Evolutionary conservation across 2,329 filamentous ascomycete species (phyloP).

Genomic region (Pseudomassariella vexata): DNA sequence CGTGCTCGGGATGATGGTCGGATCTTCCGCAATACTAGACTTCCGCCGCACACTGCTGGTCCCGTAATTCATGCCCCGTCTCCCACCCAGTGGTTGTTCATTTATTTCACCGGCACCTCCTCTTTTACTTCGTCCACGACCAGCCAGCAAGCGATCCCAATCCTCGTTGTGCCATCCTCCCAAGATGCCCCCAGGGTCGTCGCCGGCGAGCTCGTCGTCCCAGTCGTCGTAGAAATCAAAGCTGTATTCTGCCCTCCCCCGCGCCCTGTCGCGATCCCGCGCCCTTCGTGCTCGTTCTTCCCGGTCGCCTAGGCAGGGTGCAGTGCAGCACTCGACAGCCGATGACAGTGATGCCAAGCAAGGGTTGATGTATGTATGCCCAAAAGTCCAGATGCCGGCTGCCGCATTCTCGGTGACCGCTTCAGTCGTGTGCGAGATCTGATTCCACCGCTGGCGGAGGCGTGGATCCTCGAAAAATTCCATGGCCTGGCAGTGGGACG

Average conservation of each 20-base stretch:
- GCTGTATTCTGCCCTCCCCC: slow-evolving; percentile 68
- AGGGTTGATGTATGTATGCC: slow-evolving; percentile 77
- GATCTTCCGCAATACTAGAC: slow-evolving; percentile 56
- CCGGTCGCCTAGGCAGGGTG: slow-evolving; percentile 63
- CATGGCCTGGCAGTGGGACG: slow-evolving; percentile 33
- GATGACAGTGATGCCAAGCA: slow-evolving; percentile 65
- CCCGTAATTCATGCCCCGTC: slow-evolving; percentile 86
- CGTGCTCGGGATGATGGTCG: slow-evolving; percentile 84
- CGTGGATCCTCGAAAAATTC: slow-evolving; percentile 73
- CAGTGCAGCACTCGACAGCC: slow-evolving; percentile 67
- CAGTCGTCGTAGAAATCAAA: slow-evolving; percentile 99
- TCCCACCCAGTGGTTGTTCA: slow-evolving; percentile 35
- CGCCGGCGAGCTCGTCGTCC: slow-evolving; percentile 55
- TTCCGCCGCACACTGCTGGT: slow-evolving; percentile 52
- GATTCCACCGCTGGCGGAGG: slow-evolving; percentile 88
- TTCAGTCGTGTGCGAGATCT: slow-evolving; percentile 86
- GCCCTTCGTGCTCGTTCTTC: slow-evolving; percentile 68
- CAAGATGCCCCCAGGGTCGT: slow-evolving; percentile 55
- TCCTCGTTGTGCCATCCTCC: slow-evolving; percentile 76
- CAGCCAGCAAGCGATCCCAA: slow-evolving; percentile 74
- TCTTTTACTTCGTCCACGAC: slow-evolving; percentile 18
- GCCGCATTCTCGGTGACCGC: slow-evolving; percentile 88
- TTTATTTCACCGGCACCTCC: slow-evolving; percentile 17
- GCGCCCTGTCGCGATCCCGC: slow-evolving; percentile 55
- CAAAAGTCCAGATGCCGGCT: slow-evolving; percentile 82